Percentiles rank a stretch among this genome's conserved stretches.
Conservation (phyloP, 495 filamentous ascomycete species). For the Durotheca rogersii region DNA sequence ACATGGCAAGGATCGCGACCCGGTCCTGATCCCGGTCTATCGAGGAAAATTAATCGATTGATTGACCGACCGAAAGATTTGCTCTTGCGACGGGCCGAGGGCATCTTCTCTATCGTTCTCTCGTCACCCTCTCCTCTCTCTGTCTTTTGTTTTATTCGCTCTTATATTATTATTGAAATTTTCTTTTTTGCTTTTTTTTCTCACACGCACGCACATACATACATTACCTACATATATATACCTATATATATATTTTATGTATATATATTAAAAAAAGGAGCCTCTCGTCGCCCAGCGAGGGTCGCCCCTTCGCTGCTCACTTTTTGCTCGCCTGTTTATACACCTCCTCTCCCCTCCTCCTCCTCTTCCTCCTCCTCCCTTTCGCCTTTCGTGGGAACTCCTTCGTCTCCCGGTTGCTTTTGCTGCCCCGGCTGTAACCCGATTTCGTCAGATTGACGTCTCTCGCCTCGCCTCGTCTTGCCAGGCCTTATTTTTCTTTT, state of each 20-base stretch:
- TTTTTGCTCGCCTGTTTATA: constrained; percentile 6
- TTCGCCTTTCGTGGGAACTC: too few species aligned
- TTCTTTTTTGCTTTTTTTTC: neutral
- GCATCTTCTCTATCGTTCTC: constrained; percentile 2
- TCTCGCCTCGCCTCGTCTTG: neutral
- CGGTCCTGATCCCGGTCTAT: constrained; percentile 25
- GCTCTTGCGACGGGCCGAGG: constrained; percentile 4
- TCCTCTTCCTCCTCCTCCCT: too few species aligned
- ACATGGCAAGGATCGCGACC: constrained; percentile 30
- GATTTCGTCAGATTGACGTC: constrained; percentile 18
- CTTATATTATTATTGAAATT: neutral
- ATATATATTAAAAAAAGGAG: too few species aligned
- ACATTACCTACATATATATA: too few species aligned
- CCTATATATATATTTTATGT: too few species aligned
- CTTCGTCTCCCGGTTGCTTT: constrained; percentile 8
- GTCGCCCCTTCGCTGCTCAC: constrained; percentile 11
- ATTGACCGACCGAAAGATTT: constrained; percentile 26
- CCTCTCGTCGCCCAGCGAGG: too few species aligned
- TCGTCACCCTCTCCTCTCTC: neutral
- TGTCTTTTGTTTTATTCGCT: neutral
- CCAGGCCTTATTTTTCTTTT: too few species aligned
- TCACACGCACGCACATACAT: too few species aligned
- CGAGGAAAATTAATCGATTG: constrained; percentile 33
- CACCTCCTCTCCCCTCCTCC: too few species aligned
- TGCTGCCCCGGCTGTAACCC: constrained; percentile 9